These are phyloP conservation scores for Phytophthora ramorum DNA, from an alignment of 352 stramenopile genomes.

Conservation along the genomic window DNA sequence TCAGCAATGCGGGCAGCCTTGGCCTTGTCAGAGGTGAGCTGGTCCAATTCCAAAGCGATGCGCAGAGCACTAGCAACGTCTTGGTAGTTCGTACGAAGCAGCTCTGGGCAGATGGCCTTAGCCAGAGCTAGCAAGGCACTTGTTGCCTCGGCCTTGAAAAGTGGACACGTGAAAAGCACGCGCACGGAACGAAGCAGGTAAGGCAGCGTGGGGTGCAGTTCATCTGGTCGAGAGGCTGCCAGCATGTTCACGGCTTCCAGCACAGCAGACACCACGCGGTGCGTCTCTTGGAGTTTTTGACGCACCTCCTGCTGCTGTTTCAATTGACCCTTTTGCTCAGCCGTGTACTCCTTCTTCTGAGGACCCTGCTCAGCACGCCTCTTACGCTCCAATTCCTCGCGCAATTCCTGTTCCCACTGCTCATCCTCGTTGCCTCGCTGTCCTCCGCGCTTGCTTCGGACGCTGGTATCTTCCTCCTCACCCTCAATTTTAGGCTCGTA, in stretches of 20 bases:
- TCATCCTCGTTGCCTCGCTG: constrained; percentile 81
- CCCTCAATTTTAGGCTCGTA: constrained; percentile 70
- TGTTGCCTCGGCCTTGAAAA: constrained; percentile 60
- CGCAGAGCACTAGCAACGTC: constrained; percentile 68
- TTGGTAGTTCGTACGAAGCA: constrained; percentile 73
- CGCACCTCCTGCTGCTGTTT: constrained; percentile 70
- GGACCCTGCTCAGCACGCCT: constrained; percentile 54
- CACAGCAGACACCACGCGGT: constrained; percentile 50
- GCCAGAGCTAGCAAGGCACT: constrained; percentile 52
- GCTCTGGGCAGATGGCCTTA: constrained; percentile 63
- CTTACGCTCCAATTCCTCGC: constrained; percentile 81
- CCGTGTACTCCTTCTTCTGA: constrained; percentile 53
- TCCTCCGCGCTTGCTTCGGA: constrained; percentile 46
- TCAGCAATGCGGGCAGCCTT: constrained; percentile 45
- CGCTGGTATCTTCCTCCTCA: constrained; percentile 32
- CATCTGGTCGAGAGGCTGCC: constrained; percentile 55
- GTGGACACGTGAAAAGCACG: constrained; percentile 59
- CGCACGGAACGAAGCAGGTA: constrained; percentile 61
- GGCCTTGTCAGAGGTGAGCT: constrained; percentile 47
- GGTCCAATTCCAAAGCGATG: constrained; percentile 55
- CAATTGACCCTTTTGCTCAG: constrained; percentile 65
- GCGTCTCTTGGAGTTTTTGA: constrained; percentile 49
- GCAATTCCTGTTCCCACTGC: constrained; percentile 86
- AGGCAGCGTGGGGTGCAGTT: constrained; percentile 78
- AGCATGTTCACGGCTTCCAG: constrained; percentile 76